Percentiles rank a stretch among this genome's conserved stretches.
These are phyloP conservation scores for Epichloe uncinata DNA, from an alignment of 2,329 filamentous ascomycete species.

Conservation along the genomic window DNA sequence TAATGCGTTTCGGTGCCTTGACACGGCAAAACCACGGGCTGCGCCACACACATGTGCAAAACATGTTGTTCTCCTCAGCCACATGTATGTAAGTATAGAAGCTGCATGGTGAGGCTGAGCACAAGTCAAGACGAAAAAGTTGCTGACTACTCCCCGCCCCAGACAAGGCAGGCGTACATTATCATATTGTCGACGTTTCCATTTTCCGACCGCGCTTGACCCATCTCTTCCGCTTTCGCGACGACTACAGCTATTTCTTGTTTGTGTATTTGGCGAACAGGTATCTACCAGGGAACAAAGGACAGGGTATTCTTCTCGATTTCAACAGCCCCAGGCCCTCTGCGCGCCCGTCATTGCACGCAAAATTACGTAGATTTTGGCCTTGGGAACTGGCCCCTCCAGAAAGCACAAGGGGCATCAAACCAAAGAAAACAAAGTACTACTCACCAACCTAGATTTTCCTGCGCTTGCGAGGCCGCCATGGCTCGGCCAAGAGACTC, in stretches of 20 bases:
- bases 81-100: background rate
- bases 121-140: background rate
- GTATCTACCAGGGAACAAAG: too few relatives aligned
- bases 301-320: background rate
- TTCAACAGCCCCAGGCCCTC: background rate
- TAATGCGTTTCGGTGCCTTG: background rate
- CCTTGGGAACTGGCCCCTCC: too few relatives aligned
- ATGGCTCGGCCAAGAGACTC: conserved; percentile 55
- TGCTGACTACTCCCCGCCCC: background rate
- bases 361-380: background rate
- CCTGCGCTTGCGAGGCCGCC: conserved; percentile 28
- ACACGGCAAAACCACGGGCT: conserved; percentile 1
- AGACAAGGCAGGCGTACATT: background rate
- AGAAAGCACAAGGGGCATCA: background rate
- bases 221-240: background rate
- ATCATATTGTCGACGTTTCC: background rate
- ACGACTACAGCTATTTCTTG: too few relatives aligned
- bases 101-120: background rate
- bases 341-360: background rate
- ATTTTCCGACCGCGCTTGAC: background rate
- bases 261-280: too few relatives aligned
- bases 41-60: background rate
- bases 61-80: background rate
- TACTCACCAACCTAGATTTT: conserved; percentile 26
- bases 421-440: conserved; percentile 20